Conservation (phyloP, 2,329 filamentous ascomycete genomes). For the Davidsoniella virescens region DNA sequence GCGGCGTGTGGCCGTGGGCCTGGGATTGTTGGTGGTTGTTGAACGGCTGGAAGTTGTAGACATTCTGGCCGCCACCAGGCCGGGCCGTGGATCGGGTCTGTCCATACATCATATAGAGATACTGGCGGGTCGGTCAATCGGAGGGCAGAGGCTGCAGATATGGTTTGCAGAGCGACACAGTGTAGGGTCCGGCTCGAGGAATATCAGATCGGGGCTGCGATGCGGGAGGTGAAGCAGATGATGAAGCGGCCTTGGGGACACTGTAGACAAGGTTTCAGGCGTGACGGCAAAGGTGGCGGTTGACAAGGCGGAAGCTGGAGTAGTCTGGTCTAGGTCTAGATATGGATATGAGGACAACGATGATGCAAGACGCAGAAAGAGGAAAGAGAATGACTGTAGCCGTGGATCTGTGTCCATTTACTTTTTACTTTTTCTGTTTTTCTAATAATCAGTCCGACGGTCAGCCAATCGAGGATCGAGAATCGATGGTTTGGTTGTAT, state of each 20-base stretch:
- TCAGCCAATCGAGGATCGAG: neutral
- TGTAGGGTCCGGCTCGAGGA: too few species aligned
- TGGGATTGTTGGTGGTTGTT: constrained; percentile 44
- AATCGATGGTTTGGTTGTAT: neutral
- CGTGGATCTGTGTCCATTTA: constrained; percentile 1
- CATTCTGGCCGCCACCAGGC: constrained; percentile 7
- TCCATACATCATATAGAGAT: constrained; percentile 2
- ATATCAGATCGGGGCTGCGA: too few species aligned
- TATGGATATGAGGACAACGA: neutral
- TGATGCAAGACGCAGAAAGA: neutral
- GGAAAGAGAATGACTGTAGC: neutral
- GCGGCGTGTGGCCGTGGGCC: constrained; percentile 41
- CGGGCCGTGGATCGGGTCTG: constrained; percentile 8
- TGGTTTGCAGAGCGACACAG: too few species aligned
- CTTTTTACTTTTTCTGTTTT: neutral
- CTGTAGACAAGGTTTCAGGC: neutral
- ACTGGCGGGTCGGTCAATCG: too few species aligned
- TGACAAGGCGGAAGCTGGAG: neutral
- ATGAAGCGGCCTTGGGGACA: neutral
- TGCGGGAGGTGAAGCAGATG: neutral
- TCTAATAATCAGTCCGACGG: neutral
- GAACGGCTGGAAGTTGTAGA: constrained; percentile 42
- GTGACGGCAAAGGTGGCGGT: neutral
- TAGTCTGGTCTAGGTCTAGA: neutral
- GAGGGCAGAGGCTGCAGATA: too few species aligned